Base-by-base conservation (phyloP, 257 asterid species). In the Solanum virginianum region DNA sequence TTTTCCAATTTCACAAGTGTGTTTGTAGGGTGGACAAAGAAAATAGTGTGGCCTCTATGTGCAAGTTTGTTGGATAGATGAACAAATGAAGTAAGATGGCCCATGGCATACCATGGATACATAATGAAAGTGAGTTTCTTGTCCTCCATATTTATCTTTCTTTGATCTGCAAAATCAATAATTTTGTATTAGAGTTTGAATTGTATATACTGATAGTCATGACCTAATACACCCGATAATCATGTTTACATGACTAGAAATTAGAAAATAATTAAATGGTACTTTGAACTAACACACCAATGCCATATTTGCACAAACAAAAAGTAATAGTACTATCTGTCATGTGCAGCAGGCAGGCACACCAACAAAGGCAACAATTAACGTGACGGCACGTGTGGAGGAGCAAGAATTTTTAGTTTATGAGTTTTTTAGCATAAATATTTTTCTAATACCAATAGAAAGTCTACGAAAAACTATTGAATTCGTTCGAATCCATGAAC, bases 21-120 rank as follows among this genome's bases (percentile, higher is more conserved):
- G 39, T 87, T 90, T 22, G 51, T 11, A 11, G 95, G 95, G 36
- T 89, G 86, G 74, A 91, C 70, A 86, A 90, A 89, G 87, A 80
- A 90, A 83, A 92, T 87, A 51, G 10, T 26, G 70, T 91, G 93
- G 80, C 93, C 93, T 85, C 83, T 88, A 5, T 86, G 85, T 4
- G 95, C 95, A 3, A 92, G 82, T 80, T 92, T 91, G 87, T 92
- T 91, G 86, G 94, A 88, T 18, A 92, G 17, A 85, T 89, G 93
- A 72, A 92, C 91, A 85, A 90, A 92, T 15, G 92, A 59, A 18
- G 94, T 91, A 84, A 91, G 93, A 82, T 91, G 95, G 3, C 95
- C 95, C 87, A 92, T 83, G 87, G 90, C 95, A 14, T 89, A 88
- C 95, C 95, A 92, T 16, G 95, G 94, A 62, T 87, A 92, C 95